A percentile compares a stretch with the other conserved stretches of the same genome.
Evolutionary conservation across 2,329 filamentous ascomycete species (phyloP).

Genomic region (Eutypella sp.): DNA sequence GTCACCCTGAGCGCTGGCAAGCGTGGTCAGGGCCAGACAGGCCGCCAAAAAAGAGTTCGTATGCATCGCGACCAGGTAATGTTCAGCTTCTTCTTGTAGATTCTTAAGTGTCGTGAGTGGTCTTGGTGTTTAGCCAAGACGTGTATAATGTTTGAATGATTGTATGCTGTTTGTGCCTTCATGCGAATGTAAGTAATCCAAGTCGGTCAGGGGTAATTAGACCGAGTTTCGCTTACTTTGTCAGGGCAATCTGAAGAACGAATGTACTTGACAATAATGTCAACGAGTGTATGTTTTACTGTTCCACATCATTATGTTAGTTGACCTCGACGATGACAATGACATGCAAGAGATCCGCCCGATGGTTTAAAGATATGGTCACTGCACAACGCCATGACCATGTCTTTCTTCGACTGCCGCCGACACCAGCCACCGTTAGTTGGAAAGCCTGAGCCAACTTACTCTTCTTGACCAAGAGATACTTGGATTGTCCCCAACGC

Average conservation of each 20-base stretch:
- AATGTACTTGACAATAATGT: constrained; percentile 43
- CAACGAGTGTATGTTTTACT: constrained; percentile 33
- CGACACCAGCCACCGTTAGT: background rate
- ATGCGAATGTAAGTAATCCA: background rate
- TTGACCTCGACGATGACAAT: background rate
- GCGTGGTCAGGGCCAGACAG: constrained; percentile 32
- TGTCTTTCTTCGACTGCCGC: background rate
- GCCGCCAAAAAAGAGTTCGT: constrained; percentile 27
- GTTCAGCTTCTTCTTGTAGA: constrained; percentile 5
- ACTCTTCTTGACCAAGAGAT: background rate
- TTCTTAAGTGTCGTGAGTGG: background rate
- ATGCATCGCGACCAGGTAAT: constrained; percentile 22
- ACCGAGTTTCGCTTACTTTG: constrained; percentile 24
- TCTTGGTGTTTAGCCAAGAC: background rate
- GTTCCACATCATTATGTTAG: constrained; percentile 12
- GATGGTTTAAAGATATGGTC: too few species aligned
- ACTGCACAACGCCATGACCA: too few species aligned
- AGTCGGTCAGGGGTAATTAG: constrained; percentile 1
- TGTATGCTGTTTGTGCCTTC: constrained; percentile 14
- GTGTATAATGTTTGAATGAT: constrained; percentile 22
- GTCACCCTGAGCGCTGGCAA: constrained; percentile 30
- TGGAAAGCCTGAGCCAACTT: background rate
- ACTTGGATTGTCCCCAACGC: constrained; percentile 1
- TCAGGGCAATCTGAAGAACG: constrained; percentile 37
- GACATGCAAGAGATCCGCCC: background rate